Base-by-base conservation (phyloP, 371 early-diverging fungal genomes). In the Polyrhizophydium stewartii region DNA sequence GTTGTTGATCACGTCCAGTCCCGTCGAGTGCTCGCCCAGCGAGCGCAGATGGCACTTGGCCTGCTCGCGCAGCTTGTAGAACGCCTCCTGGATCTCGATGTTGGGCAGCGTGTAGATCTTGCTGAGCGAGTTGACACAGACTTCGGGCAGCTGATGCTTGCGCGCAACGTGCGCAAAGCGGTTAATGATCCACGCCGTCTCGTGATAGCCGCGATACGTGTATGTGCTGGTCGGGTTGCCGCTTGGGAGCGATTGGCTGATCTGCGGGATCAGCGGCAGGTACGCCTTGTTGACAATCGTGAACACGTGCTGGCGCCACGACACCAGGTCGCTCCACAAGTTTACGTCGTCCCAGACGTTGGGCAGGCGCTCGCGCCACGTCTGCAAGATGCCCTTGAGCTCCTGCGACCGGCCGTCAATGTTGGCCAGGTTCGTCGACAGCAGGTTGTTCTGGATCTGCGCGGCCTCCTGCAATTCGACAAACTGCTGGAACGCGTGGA, bases 111-210 rank as follows among this genome's bases (percentile, higher is more conserved):
- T 95, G 76, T 99, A 99, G 60, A 99, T 97, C 71, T 93, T 95
- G 69, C 91, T 91, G 46, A 99, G 78, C 35, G 91, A 90, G 55
- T 87, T 89, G 61, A 92, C 89, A 68, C 98, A 97, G 7, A 98
- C 98, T 50, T 97, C 94, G 24, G 89, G 84, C 13, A 98, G 83
- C n/a, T 87, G 86, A 63, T 98, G 97, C 64, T 94, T 92, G 24
- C 99, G 84, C 5, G 98, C 95, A n/a, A 97, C 92, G 59, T 94
- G 93, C 0, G 99, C 98, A 72, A 99, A 99, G n/a, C 97, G 88
- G 67, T 99, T 99, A 78, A 97, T 96, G 49, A 97, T 95, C 98
- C 99, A 98, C 1, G 99, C 99, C 25, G 95, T 97, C 74, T 99
- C 99, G 71, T 99, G 98, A 74, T 94, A 97, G 7, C 99, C 99